Evolutionary conservation across 441 rosid genomes (phyloP).

Genomic region (Aquilaria agallochum): DNA sequence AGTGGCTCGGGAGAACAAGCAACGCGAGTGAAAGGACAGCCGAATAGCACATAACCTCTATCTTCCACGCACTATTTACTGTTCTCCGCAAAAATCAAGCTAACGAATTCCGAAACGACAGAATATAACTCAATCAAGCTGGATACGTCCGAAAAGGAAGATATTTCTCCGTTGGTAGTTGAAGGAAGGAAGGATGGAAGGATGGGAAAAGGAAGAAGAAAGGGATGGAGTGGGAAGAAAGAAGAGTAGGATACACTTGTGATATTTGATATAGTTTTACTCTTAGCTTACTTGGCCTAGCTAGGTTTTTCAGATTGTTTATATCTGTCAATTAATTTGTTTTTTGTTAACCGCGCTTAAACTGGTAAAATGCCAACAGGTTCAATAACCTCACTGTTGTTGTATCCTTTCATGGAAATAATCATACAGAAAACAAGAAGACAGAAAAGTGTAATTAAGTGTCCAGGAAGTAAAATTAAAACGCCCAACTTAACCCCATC

Average conservation of each 20-base stretch:
- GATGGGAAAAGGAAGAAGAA: conserved; percentile 10
- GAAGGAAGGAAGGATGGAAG: conserved; percentile 7
- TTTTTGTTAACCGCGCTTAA: too few species aligned
- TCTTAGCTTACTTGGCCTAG: too few species aligned
- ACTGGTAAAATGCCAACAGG: too few species aligned
- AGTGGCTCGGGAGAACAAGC: conserved; percentile 22
- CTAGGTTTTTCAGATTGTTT: too few species aligned
- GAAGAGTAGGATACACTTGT: conserved; percentile 6
- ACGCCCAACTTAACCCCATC: too few species aligned
- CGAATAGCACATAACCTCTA: conserved; percentile 62
- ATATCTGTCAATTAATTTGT: too few species aligned
- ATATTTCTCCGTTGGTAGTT: conserved; percentile 5
- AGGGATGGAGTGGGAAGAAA: conserved; percentile 19
- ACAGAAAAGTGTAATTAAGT: too few species aligned
- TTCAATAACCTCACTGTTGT: too few species aligned
- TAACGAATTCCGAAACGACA: not conserved
- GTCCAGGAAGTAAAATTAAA: too few species aligned
- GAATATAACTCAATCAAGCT: conserved; percentile 3
- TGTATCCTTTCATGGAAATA: too few species aligned
- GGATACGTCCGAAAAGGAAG: not conserved
- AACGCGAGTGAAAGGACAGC: conserved; percentile 52
- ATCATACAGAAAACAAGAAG: too few species aligned
- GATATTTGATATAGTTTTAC: too few species aligned
- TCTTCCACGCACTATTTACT: conserved; percentile 5
- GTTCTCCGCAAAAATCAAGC: not conserved